A percentile compares a stretch with the other conserved stretches of the same genome.
Conservation (phyloP, 192 early-diverging fungal species). For the Helicostylum pulchrum region DNA sequence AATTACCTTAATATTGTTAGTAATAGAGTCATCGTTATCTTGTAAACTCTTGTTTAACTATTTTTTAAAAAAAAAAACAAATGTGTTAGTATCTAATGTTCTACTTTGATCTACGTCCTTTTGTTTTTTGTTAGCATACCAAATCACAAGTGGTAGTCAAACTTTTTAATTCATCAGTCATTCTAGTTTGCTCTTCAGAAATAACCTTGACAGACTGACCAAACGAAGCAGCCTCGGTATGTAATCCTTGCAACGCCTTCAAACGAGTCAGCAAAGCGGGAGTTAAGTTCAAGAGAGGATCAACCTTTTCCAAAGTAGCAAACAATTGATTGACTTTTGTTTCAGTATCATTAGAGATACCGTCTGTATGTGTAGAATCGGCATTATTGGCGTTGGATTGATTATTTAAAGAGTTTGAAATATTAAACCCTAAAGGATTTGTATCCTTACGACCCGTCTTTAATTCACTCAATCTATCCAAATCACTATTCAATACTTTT, state of each 20-base stretch:
- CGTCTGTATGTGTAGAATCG: conserved; percentile 2
- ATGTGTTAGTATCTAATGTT: background rate
- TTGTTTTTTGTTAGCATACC: conserved; percentile 26
- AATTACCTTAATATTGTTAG: conserved; percentile 60
- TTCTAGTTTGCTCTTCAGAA: conserved; percentile 62
- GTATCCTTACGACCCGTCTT: conserved; percentile 38
- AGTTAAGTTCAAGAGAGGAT: conserved; percentile 74
- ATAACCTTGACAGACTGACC: conserved; percentile 71
- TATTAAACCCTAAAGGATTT: conserved; percentile 5
- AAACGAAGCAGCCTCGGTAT: conserved; percentile 79
- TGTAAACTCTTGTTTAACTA: conserved; percentile 53
- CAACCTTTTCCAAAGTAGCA: conserved; percentile 66
- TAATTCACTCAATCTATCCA: conserved; percentile 70
- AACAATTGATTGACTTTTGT: conserved; percentile 66
- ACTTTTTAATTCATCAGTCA: conserved; percentile 62
- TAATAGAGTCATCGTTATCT: conserved; percentile 60
- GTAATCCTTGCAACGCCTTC: conserved; percentile 73
- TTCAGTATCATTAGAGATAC: conserved; percentile 3
- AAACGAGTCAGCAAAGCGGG: conserved; percentile 78
- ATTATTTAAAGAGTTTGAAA: background rate
- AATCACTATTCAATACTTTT: conserved; percentile 57
- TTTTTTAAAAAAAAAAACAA: background rate
- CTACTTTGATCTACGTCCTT: background rate
- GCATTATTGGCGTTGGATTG: background rate
- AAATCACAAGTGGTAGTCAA: conserved; percentile 56